Conservation (phyloP, 148 eudicot genomes). For the Rheum nobile region DNA sequence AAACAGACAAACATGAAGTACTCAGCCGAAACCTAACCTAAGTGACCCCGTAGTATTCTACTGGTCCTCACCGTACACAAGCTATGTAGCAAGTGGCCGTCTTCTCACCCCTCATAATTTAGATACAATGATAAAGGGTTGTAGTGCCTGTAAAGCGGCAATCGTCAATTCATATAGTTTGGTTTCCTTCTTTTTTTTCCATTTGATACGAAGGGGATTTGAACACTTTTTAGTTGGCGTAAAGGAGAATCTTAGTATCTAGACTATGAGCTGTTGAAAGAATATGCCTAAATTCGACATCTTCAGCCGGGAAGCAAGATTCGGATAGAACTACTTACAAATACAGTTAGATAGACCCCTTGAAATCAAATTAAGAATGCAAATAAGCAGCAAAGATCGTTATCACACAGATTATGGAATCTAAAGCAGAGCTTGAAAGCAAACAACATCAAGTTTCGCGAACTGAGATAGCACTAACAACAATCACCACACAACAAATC, state of each 20-base stretch:
- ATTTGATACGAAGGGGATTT: background rate
- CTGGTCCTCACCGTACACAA: background rate
- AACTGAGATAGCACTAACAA: background rate
- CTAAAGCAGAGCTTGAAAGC: background rate
- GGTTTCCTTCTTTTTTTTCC: background rate
- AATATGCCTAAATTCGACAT: slow-evolving; percentile 1
- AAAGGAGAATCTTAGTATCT: slow-evolving; percentile 4
- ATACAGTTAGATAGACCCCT: background rate
- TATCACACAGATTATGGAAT: background rate
- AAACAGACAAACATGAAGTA: background rate
- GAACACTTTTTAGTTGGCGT: background rate
- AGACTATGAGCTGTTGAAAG: background rate
- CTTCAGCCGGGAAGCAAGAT: background rate
- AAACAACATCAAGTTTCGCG: background rate
- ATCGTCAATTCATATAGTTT: background rate
- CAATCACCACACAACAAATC: background rate
- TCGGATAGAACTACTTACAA: background rate
- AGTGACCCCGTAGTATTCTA: background rate
- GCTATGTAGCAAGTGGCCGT: background rate
- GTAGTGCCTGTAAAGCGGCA: background rate
- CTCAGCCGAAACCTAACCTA: background rate
- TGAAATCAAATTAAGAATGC: background rate
- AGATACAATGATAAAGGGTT: background rate
- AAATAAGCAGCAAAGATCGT: slow-evolving; percentile 1
- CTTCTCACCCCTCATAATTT: background rate